Evolutionary conservation across 1,284 basidiomycete genomes (phyloP).

Genomic region (Pseudozyma sp.): DNA sequence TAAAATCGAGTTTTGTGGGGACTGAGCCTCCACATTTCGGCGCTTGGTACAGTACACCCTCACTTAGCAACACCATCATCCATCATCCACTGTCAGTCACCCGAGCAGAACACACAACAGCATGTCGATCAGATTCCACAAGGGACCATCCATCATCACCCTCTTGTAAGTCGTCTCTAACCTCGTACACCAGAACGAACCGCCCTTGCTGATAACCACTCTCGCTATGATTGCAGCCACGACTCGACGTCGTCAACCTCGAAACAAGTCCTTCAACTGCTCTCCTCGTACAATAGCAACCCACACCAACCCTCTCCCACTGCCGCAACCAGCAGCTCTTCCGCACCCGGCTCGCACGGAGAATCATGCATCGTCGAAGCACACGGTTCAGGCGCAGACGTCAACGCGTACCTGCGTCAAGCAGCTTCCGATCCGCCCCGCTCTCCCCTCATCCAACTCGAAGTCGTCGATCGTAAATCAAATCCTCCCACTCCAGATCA

Average conservation of each 20-base stretch:
- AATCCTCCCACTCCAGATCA: conserved; percentile 45
- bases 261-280: conserved; percentile 35
- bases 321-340: not conserved
- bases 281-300: conserved; percentile 17
- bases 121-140: conserved; percentile 47
- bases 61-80: not conserved
- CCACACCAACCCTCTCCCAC: conserved; percentile 7
- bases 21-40: conserved; percentile 6
- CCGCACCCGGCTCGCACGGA: conserved; percentile 12
- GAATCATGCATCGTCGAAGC: conserved; percentile 33
- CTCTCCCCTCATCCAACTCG: conserved; percentile 20
- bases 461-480: conserved; percentile 29
- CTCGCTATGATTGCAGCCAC: conserved; percentile 12
- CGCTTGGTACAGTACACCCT: not conserved
- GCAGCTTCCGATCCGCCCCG: conserved; percentile 24
- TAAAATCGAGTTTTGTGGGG: not conserved
- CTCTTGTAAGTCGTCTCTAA: conserved; percentile 31
- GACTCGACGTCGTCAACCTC: conserved; percentile 24
- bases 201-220: not conserved
- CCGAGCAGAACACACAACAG: not conserved
- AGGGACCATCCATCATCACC: conserved; percentile 40
- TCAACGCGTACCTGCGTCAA: conserved; percentile 21
- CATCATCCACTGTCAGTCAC: too few relatives aligned
- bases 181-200: not conserved
- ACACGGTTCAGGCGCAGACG: conserved; percentile 22